Conservation (phyloP, 2,329 filamentous ascomycete genomes). For the Exophiala alcalophila region DNA sequence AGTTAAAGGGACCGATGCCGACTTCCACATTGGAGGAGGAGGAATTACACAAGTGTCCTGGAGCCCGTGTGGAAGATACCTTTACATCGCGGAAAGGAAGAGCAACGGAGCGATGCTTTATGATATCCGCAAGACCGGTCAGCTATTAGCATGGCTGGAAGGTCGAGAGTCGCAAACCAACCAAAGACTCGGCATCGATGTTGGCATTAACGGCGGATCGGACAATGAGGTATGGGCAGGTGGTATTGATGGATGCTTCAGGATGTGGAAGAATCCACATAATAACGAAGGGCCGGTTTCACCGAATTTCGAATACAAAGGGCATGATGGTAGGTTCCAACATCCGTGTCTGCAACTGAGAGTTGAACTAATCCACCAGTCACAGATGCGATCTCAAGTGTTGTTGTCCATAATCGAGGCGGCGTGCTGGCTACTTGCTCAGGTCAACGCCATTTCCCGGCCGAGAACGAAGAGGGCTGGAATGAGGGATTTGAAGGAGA, state of each 20-base stretch:
- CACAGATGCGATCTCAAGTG: conserved; percentile 46
- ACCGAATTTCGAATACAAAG: conserved; percentile 44
- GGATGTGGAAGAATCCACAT: conserved; percentile 51
- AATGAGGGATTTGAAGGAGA: conserved; percentile 23
- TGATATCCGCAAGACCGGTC: conserved; percentile 56
- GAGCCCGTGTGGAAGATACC: conserved; percentile 57
- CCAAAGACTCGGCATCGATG: conserved; percentile 56
- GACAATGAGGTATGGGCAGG: conserved; percentile 59
- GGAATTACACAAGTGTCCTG: conserved; percentile 58
- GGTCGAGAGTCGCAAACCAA: conserved; percentile 49
- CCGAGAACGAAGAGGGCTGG: conserved; percentile 6
- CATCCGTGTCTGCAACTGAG: background rate
- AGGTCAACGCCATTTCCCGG: conserved; percentile 38
- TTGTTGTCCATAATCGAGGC: conserved; percentile 47
- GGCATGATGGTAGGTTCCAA: conserved; percentile 45
- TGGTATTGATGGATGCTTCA: conserved; percentile 54
- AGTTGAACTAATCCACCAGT: conserved; percentile 3
- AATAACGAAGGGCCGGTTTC: conserved; percentile 40
- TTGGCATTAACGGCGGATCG: conserved; percentile 34
- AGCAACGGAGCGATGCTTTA: conserved; percentile 57
- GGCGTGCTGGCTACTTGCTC: conserved; percentile 51
- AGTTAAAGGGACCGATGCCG: conserved; percentile 41
- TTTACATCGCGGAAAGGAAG: conserved; percentile 57
- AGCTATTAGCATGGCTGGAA: conserved; percentile 50
- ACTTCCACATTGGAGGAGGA: conserved; percentile 44